Base-by-base conservation (phyloP, 1,284 basidiomycete genomes). In the Pyrrhoderma lamaoense region DNA sequence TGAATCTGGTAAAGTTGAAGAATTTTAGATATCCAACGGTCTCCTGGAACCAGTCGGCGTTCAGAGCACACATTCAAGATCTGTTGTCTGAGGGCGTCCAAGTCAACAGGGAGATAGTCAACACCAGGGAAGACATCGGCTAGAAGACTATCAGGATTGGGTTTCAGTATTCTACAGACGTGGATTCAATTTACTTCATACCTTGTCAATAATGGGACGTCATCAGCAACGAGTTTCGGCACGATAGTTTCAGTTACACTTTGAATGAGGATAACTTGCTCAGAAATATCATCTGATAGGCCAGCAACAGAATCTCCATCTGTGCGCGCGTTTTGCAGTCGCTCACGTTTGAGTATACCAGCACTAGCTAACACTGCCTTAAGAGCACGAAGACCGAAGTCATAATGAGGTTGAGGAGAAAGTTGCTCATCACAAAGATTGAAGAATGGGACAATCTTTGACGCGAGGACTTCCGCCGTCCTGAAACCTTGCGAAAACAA, bases 211-310 rank as follows among this genome's bases (percentile, higher is more conserved):
- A 98, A 75, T 7, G 94, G 89, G 1, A 99, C 95, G 70, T 99
- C 96, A 51, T 96, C 94, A 8, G 94, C 94, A 3, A 99, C 93
- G 51, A 99, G 72, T 70, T 99, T 99, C 1, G 97, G 96, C 7
- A 99, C 93, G 58, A 99, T 97, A 0, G 96, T 98, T 68, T 99
- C 96, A 2, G 89, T 93, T n/a, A 99, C 93, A 71, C 93, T 97
- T 70, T 99, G 96, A 52, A 99, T 98, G 61, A 99, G 74, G 56
- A 99, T 95, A 59, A 97, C 91, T 65, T 98, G 93, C 64, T 99
- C 96, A 3, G 85, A 85, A 13, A 85, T 70, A 43, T 72, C 71
- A 61, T 89, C 82, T 0, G 85, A 86, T 21, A 90, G 73, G 8
- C 74, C 79, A 5, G 65, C 67, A 42, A 72, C 67, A 38, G 71